Evolutionary conservation across 2,329 filamentous ascomycete species (phyloP), one percentile per base, ranked within the genome.

Genomic region (Clonostachys sp.): DNA sequence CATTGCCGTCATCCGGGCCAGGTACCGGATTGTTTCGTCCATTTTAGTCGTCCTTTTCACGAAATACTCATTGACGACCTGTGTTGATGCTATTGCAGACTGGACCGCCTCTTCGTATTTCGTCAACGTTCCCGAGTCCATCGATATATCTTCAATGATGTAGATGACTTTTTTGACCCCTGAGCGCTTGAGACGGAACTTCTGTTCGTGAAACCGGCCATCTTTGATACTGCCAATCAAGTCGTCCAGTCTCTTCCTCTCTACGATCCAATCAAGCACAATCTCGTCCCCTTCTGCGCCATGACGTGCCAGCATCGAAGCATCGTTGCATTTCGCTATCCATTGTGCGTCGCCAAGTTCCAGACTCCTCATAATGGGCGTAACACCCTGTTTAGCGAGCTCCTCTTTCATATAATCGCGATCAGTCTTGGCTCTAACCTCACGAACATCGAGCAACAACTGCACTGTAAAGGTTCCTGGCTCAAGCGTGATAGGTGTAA

Each of bases 171-270:
- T 87, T 49, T 80, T 81, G n/a, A 89, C 73, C 0, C 88, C 88
- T 0, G 82, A 88, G 45, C 81, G 81, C 47, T 79, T 78, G 12
- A 92, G 74, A 2, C 89, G 84, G 60, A 91, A 92, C 61, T 94
- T 92, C 61, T 94, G 89, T 61, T 94, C 89, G 55, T 86, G 85
- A 56, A 91, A 92, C 3, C 89, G 82, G 2, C 87, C 87, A 52
- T 92, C 89, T 62, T 87, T 90, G 66, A 94, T 89, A 51, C 86
- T 91, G 45, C 77, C 72, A n/a, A 92, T 77, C 42, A 94, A 69
- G 61, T 94, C 89, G 58, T 92, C 88, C 0, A 91, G 75, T 9
- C 89, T 77, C 61, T 94, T 94, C 51, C 89, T 78, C 66, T 94
- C 89, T 2, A 91, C 78, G 41, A 94, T 88, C 75, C 84, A 89